Base-by-base conservation (phyloP, 73 alveolate genomes). In the Tetrahymena malaccensis region DNA sequence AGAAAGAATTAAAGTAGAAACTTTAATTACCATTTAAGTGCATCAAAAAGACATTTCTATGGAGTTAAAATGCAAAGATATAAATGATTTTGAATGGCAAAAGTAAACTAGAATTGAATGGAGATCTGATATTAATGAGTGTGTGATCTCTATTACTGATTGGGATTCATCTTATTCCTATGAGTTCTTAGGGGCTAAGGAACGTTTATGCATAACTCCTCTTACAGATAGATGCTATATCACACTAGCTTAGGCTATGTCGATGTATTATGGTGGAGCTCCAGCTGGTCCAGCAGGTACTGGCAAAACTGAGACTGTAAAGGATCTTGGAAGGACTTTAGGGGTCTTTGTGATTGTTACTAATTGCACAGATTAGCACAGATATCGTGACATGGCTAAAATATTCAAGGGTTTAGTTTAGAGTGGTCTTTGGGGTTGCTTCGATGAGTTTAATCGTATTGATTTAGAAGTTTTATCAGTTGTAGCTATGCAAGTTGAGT, bases 231-330 rank as follows among this genome's bases (percentile, higher is more conserved):
- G 99, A 96, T 99, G 99, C 43, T 98, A 98, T 96, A 98, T 99
- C 43, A 98, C 99, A 35, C 97, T 99, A 93, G 99, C 99, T 8
- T 99, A 99, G 97, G 99, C 99, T 44, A 97, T 99, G 97, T 99
- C 99, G 94, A 99, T 99, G 99, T 99, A 97, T 97, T 99, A 99
- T 97, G 99, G 99, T 34, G 99, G 99, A 25, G 99, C 99, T 44
- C 99, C 99, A 21, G 99, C 99, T 3, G 99, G 99, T 21, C 99
- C 99, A 15, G 99, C 99, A 34, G 99, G 99, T 44, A 99, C 99
- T 4, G 99, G 99, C n/a, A 99, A 99, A 97, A 99, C 99, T 44
- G 99, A 99, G 96, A 99, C 99, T 89, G 99, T 99, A 56, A 99
- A 99, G 97, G 99, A 99, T 98, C 98, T 99, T 98, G 99, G 99